These are phyloP conservation scores for Bocquillonia castaneifolia DNA, from an alignment of 441 rosid species.

Conservation along the genomic window DNA sequence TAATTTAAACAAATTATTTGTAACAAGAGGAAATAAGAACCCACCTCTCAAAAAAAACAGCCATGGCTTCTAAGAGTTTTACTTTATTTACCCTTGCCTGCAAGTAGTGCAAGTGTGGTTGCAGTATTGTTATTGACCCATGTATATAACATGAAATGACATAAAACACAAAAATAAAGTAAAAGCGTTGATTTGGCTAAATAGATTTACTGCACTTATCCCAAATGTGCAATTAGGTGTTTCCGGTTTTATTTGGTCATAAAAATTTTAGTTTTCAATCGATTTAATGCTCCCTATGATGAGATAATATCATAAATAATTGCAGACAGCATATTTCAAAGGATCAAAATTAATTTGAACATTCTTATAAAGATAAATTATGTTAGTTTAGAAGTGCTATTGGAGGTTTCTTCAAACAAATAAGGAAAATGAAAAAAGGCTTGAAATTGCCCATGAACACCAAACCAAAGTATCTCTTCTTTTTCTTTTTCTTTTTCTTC, in stretches of 20 bases:
- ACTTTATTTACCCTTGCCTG: constrained; percentile 76
- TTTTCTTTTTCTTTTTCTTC: too few relatives aligned
- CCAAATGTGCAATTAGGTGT: background rate
- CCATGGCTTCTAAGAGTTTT: constrained; percentile 88
- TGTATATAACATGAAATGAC: background rate
- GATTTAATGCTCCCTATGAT: background rate
- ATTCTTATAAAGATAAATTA: too few relatives aligned
- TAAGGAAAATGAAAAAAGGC: too few relatives aligned
- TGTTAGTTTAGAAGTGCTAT: background rate
- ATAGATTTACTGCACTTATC: background rate
- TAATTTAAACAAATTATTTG: constrained; percentile 7
- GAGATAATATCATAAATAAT: background rate
- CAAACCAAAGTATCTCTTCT: too few relatives aligned
- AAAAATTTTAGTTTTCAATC: background rate
- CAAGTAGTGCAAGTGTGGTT: constrained; percentile 23
- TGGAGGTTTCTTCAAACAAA: background rate
- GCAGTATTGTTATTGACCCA: constrained; percentile 10
- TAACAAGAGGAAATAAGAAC: constrained; percentile 13
- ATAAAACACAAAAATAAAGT: too few relatives aligned
- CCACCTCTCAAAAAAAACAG: constrained; percentile 82
- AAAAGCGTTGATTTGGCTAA: background rate
- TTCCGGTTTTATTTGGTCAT: too few relatives aligned
- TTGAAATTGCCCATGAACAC: too few relatives aligned
- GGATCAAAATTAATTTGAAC: too few relatives aligned
- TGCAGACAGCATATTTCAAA: too few relatives aligned